These are phyloP conservation scores for Lepidium sativum DNA, from an alignment of 345 rosid genomes.

Conservation along the genomic window DNA sequence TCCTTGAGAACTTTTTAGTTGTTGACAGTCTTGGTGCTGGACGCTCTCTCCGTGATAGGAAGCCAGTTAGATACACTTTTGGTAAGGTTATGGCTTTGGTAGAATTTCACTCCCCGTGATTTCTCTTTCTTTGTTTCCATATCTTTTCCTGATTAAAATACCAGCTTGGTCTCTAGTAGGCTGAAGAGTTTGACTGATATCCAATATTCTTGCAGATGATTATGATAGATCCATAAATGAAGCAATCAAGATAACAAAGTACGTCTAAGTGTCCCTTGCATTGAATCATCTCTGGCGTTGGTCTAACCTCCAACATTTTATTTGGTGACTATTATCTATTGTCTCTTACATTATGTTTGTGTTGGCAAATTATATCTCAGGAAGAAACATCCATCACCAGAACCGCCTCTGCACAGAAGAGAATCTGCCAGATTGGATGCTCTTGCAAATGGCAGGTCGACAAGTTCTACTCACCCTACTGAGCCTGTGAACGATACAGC, in stretches of 20 bases:
- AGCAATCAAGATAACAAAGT: slow-evolving; percentile 96
- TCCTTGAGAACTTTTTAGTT: slow-evolving; percentile 69
- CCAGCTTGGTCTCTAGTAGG: background rate
- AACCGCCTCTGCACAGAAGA: slow-evolving; percentile 49
- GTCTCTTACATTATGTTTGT: slow-evolving; percentile 8
- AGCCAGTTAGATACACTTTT: slow-evolving; percentile 94
- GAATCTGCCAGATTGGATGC: slow-evolving; percentile 65
- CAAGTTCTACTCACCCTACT: slow-evolving; percentile 38
- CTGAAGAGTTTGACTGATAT: background rate
- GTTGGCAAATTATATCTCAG: slow-evolving; percentile 28
- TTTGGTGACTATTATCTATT: background rate
- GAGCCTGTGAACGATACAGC: slow-evolving; percentile 41
- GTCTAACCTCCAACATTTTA: background rate
- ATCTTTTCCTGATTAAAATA: background rate
- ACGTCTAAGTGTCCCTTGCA: slow-evolving; percentile 15
- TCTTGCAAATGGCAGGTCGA: slow-evolving; percentile 59
- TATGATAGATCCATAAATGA: slow-evolving; percentile 96
- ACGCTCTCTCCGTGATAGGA: slow-evolving; percentile 94
- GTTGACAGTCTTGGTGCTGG: slow-evolving; percentile 83
- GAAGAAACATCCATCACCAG: slow-evolving; percentile 84
- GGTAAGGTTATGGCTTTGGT: slow-evolving; percentile 42
- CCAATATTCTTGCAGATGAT: slow-evolving; percentile 68
- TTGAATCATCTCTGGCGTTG: slow-evolving; percentile 5
- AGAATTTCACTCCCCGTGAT: background rate
- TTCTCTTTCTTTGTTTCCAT: no score